phyloP scores from a whole-genome alignment of 1,284 basidiomycete genomes.

The Wallemia hederae region DNA sequence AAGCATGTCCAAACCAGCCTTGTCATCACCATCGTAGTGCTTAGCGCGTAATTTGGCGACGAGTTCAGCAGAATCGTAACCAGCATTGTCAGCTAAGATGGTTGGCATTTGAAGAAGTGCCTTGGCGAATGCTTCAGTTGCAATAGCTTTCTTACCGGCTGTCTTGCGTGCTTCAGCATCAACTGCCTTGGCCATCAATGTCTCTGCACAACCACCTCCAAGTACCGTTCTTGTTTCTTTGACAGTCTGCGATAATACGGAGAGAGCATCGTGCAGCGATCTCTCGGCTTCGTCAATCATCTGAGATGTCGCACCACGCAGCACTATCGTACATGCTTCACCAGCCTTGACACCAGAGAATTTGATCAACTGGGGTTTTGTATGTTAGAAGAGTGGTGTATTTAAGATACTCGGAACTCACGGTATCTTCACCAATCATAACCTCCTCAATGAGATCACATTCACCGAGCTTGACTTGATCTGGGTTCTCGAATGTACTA shows the following conservation, averaged over 20 bases:
- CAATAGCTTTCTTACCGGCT: conserved; percentile 83
- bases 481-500: conserved; percentile 77
- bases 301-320: conserved; percentile 84
- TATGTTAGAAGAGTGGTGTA: neutral
- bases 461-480: conserved; percentile 69
- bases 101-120: conserved; percentile 84
- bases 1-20: conserved; percentile 77
- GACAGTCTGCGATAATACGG: conserved; percentile 87
- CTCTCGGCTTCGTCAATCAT: conserved; percentile 99
- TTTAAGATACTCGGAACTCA: conserved; percentile 14
- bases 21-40: conserved; percentile 61
- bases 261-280: conserved; percentile 87
- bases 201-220: conserved; percentile 91
- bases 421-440: conserved; percentile 98
- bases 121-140: conserved; percentile 64
- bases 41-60: conserved; percentile 70
- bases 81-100: conserved; percentile 91
- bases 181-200: conserved; percentile 83
- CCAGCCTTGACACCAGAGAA: conserved; percentile 96
- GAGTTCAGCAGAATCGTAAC: conserved; percentile 85
- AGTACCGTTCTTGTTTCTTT: conserved; percentile 83
- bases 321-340: conserved; percentile 92
- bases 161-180: conserved; percentile 63
- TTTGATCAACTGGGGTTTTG: conserved; percentile 44
- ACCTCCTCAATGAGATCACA: conserved; percentile 95